These are phyloP conservation scores for Eucalyptus dawsonii DNA, from an alignment of 345 rosid species.

Conservation along the genomic window DNA sequence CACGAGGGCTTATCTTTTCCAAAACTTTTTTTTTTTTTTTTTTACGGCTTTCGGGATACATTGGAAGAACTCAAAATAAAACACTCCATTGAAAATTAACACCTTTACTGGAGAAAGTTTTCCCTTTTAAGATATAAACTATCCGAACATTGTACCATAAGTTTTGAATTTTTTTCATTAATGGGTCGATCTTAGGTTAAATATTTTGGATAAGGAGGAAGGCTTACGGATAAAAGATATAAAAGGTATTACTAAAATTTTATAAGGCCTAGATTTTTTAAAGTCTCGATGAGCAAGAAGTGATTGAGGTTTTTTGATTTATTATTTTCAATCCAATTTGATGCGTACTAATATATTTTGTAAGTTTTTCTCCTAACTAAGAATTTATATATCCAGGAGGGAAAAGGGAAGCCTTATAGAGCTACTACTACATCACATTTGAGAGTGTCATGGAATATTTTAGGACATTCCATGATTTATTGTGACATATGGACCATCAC, in stretches of 20 bases:
- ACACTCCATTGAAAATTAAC: too few species aligned
- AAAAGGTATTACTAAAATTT: too few species aligned
- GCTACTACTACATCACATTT: not conserved
- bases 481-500: not conserved
- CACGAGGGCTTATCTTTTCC: not conserved
- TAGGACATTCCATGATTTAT: fast-evolving
- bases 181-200: too few species aligned
- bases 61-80: not conserved
- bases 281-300: fast-evolving
- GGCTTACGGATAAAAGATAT: not conserved
- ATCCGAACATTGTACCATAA: not conserved
- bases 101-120: fast-evolving
- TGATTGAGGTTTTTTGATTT: fast-evolving
- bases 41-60: too few species aligned
- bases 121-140: too few species aligned
- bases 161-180: not conserved
- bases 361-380: not conserved
- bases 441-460: not conserved
- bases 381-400: fast-evolving
- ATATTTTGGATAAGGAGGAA: too few species aligned
- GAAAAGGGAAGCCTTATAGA: fast-evolving
- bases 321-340: not conserved
- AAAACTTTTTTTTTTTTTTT: too few species aligned
- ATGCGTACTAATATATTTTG: not conserved
- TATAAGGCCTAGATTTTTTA: too few species aligned